Evolutionary conservation across 176 grass and related monocot species (phyloP).

Genomic region (Carex littledalei): DNA sequence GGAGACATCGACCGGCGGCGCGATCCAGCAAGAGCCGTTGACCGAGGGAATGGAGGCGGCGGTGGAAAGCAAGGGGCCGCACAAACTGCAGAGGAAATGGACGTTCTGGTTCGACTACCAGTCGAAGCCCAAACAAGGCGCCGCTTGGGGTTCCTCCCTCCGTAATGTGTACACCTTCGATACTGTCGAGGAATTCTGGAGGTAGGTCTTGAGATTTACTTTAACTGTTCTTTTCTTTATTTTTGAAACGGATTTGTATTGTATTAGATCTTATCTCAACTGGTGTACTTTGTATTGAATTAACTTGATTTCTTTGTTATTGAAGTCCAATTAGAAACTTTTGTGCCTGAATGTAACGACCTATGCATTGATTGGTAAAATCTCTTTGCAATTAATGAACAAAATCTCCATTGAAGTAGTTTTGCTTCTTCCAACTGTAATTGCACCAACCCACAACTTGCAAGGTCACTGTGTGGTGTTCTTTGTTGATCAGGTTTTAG

Average conservation of each 20-base stretch:
- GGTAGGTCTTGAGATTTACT: constrained; percentile 30
- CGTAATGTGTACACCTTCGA: constrained; percentile 90
- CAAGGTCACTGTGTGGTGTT: neutral
- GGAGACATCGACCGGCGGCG: constrained; percentile 35
- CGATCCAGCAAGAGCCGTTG: neutral
- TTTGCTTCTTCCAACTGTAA: neutral
- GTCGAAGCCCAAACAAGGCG: constrained; percentile 84
- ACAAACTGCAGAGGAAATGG: constrained; percentile 86
- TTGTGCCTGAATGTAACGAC: neutral
- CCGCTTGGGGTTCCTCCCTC: constrained; percentile 84
- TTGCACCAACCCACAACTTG: neutral
- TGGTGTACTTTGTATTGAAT: neutral
- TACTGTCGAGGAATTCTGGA: constrained; percentile 94
- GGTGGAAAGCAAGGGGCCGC: constrained; percentile 29
- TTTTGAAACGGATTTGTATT: neutral
- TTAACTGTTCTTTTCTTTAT: neutral
- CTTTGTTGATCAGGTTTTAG: neutral
- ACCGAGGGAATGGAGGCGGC: constrained; percentile 13
- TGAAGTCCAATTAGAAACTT: neutral
- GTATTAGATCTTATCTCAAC: constrained; percentile 25
- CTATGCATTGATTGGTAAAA: neutral
- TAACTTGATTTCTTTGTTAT: neutral
- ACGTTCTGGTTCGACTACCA: constrained; percentile 96
- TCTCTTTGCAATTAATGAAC: neutral
- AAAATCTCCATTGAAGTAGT: neutral